These are phyloP conservation scores for Suhomyces panamericanus DNA, from an alignment of 1,139 yeast genomes.

Conservation along the genomic window DNA sequence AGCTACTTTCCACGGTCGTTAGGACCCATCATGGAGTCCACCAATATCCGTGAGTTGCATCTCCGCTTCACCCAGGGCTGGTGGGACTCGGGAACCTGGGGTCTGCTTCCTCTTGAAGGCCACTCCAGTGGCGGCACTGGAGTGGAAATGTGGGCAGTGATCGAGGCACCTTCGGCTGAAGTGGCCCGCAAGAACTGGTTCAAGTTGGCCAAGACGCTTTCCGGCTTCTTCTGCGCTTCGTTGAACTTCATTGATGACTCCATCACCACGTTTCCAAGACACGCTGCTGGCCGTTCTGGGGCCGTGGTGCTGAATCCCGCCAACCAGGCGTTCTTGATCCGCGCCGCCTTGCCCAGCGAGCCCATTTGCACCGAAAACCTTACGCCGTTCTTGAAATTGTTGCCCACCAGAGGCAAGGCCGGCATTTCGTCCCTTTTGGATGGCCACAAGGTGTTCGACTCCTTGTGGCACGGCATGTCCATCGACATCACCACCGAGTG, in stretches of 20 bases:
- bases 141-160: conserved; percentile 86
- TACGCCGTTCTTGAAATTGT: conserved; percentile 85
- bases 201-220: conserved; percentile 67
- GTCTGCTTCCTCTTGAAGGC: conserved; percentile 75
- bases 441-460: conserved; percentile 94
- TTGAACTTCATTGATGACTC: conserved; percentile 82
- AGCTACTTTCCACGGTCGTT: conserved; percentile 77
- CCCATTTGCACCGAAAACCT: conserved; percentile 97
- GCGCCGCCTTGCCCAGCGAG: conserved; percentile 92
- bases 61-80: conserved; percentile 89
- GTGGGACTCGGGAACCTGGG: conserved; percentile 94
- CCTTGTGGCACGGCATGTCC: conserved; percentile 94
- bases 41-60: conserved; percentile 75
- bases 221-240: conserved; percentile 95
- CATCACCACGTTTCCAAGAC: conserved; percentile 71
- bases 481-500: conserved; percentile 74
- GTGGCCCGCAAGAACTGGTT: conserved; percentile 71
- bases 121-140: conserved; percentile 86
- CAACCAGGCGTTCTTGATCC: conserved; percentile 54
- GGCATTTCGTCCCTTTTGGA: conserved; percentile 85
- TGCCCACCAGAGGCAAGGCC: conserved; percentile 91
- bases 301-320: conserved; percentile 19
- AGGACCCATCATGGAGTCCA: conserved; percentile 70
- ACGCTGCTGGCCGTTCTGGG: conserved; percentile 17
- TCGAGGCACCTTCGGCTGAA: conserved; percentile 60